Base-by-base conservation (phyloP, 257 asterid species). In the Scutellaria baicalensis region DNA sequence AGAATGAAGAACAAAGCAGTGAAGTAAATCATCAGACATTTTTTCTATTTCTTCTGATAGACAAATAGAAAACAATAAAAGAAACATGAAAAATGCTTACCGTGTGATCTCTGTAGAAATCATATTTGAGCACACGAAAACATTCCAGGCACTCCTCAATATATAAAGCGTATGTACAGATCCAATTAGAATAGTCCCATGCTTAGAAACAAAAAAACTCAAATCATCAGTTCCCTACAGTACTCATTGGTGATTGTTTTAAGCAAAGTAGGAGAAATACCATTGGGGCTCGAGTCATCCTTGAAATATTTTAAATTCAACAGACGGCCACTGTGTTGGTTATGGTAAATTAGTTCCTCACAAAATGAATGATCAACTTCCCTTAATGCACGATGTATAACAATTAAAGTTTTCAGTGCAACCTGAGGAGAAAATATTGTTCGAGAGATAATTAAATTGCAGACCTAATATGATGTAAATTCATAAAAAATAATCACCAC, bases 121-220 rank as follows among this genome's bases (percentile, higher is more conserved):
- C 88, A 56, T 79, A 91, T 50, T 82, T 88, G 66, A 91, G 66
- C 69, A 76, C 75, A 60, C 82, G 77, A 79, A 78, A 91, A 79
- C 95, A 91, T 69, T 86, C 89, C 67, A 91, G 79, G 75, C 82
- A 86, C 82, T 91, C 97, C 85, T 88, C 94, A 14, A 91, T 78
- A 64, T 91, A 91, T 14, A 81, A 76, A 78, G 92, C 83, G 64
- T 91, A 88, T 9, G 81, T 23, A 43, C 89, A 96, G 65, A 88
- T 79, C 95, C 95, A 90, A 42, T 84, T 57, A 74, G 95, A 90
- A 83, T 79, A 80, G 40, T 84, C 88, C 88, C 93, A 83, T 64
- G 97, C 97, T 90, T 72, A 44, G 73, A 65, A 83, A 59, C 51
- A 77, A 52, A 75, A 63, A 36, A 44, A 57, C 68, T 59, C 56